A percentile compares a stretch with the other conserved stretches of the same genome.
These are phyloP conservation scores for Bipolaris sorokiniana DNA, from an alignment of 2,329 filamentous ascomycete species.

Conservation along the genomic window DNA sequence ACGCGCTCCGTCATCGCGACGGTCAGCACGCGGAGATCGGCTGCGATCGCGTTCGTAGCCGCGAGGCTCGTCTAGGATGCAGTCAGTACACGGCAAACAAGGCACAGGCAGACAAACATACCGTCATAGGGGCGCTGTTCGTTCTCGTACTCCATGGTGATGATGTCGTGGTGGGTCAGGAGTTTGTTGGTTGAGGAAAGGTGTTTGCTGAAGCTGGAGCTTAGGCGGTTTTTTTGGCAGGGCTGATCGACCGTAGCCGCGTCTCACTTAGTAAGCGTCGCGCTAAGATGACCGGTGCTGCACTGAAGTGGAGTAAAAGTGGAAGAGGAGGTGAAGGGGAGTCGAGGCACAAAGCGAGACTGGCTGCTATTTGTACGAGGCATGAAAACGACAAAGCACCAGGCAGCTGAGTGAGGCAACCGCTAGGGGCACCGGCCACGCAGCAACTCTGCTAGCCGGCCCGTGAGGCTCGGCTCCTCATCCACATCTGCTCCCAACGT, in stretches of 20 bases:
- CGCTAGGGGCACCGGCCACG: conserved; percentile 16
- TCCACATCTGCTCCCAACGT: background rate
- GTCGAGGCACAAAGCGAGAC: conserved; percentile 2
- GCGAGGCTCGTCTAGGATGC: conserved; percentile 61
- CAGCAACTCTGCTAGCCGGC: conserved; percentile 9
- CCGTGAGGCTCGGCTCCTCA: background rate
- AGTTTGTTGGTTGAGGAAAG: conserved; percentile 26
- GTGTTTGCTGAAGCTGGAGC: conserved; percentile 31
- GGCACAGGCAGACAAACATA: conserved; percentile 49
- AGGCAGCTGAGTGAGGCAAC: conserved; percentile 26
- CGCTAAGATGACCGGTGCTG: conserved; percentile 33
- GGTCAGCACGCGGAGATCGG: conserved; percentile 65
- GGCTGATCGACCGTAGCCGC: conserved; percentile 41
- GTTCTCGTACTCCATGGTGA: conserved; percentile 69
- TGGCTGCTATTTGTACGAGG: conserved; percentile 12
- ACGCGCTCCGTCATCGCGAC: conserved; percentile 61
- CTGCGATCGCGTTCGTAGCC: conserved; percentile 70
- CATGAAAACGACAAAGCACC: conserved; percentile 8
- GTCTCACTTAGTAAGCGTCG: conserved; percentile 37
- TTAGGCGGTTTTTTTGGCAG: conserved; percentile 39
- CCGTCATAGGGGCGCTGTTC: conserved; percentile 71
- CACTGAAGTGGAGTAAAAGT: conserved; percentile 30
- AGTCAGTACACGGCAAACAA: conserved; percentile 25
- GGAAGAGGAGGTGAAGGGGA: conserved; percentile 8
- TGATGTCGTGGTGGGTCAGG: conserved; percentile 45